phyloP scores from a whole-genome alignment of 2,329 filamentous ascomycete species.

The Periconia macrospinosa region DNA sequence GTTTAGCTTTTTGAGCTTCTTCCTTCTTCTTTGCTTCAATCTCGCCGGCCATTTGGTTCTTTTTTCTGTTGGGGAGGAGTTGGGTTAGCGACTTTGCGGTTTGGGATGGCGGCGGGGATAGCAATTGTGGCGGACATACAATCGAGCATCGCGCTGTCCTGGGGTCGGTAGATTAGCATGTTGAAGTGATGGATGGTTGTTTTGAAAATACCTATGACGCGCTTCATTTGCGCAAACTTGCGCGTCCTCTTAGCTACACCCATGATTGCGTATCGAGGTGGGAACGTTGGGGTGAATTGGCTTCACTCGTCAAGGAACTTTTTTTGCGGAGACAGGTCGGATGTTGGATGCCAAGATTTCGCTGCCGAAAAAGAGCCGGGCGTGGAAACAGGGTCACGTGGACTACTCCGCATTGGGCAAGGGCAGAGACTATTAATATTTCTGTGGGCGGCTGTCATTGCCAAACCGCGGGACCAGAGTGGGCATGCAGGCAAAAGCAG shows the following conservation, averaged over 20 bases:
- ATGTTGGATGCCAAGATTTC: slow-evolving; percentile 17
- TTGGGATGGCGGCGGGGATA: slow-evolving; percentile 13
- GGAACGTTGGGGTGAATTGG: slow-evolving; percentile 4
- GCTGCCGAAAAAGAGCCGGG: slow-evolving; percentile 9
- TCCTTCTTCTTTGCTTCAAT: slow-evolving; percentile 58
- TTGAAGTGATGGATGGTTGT: slow-evolving; percentile 5
- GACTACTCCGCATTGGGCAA: neutral
- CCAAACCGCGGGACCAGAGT: neutral
- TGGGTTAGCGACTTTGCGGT: slow-evolving; percentile 10
- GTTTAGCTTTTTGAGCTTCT: slow-evolving; percentile 66
- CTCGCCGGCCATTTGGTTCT: slow-evolving; percentile 72
- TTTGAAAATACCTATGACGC: slow-evolving; percentile 65
- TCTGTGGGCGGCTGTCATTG: too few relatives aligned
- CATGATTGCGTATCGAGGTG: slow-evolving; percentile 57
- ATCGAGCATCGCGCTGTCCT: slow-evolving; percentile 70
- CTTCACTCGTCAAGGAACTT: slow-evolving; percentile 3
- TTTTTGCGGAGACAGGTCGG: slow-evolving; percentile 13
- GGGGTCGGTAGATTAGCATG: neutral
- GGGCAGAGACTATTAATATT: neutral
- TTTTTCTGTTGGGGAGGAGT: slow-evolving; percentile 53
- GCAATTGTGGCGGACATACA: slow-evolving; percentile 43
- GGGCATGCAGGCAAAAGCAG: neutral
- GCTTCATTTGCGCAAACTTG: slow-evolving; percentile 85
- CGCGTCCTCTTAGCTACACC: slow-evolving; percentile 86
- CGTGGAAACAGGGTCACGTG: neutral